These are phyloP conservation scores for Pleurotus ostreatus DNA, from an alignment of 768 basidiomycete species.

Conservation along the genomic window DNA sequence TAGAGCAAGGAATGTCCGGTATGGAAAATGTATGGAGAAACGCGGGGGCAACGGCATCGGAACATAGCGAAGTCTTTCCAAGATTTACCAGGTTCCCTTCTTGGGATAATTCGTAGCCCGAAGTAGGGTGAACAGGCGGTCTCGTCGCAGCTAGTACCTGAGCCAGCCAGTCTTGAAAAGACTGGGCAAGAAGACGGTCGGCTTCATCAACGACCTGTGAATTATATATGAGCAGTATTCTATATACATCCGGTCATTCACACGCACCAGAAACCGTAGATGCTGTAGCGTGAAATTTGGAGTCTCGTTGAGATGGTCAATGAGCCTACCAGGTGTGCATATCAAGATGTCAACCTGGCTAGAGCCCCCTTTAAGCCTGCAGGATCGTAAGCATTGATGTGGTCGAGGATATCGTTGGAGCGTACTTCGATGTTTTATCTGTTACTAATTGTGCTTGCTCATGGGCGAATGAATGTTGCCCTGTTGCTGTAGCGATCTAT, in stretches of 20 bases:
- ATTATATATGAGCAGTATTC: background rate
- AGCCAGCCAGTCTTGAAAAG: slow-evolving; percentile 93
- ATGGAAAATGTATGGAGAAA: slow-evolving; percentile 41
- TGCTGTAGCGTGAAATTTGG: slow-evolving; percentile 91
- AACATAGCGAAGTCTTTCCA: slow-evolving; percentile 12
- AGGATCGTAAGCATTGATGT: background rate
- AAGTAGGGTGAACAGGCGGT: slow-evolving; percentile 17
- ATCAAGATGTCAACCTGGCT: slow-evolving; percentile 93
- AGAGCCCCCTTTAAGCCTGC: slow-evolving; percentile 75
- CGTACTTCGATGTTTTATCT: slow-evolving; percentile 51
- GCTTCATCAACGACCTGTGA: slow-evolving; percentile 95
- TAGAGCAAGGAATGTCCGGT: slow-evolving; percentile 40
- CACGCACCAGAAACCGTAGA: slow-evolving; percentile 84
- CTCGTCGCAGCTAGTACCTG: slow-evolving; percentile 76
- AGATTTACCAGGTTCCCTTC: background rate
- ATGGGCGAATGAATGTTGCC: slow-evolving; percentile 90
- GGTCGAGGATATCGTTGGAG: background rate
- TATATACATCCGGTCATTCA: background rate
- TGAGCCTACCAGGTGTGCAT: slow-evolving; percentile 92
- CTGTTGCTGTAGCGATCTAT: slow-evolving; percentile 78
- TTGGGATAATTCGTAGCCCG: background rate
- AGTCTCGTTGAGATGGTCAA: slow-evolving; percentile 88
- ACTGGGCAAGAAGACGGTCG: slow-evolving; percentile 90
- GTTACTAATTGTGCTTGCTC: slow-evolving; percentile 82
- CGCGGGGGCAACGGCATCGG: slow-evolving; percentile 63